Evolutionary conservation across 345 rosid genomes (phyloP).

Genomic region (Lumnitzera racemosa): DNA sequence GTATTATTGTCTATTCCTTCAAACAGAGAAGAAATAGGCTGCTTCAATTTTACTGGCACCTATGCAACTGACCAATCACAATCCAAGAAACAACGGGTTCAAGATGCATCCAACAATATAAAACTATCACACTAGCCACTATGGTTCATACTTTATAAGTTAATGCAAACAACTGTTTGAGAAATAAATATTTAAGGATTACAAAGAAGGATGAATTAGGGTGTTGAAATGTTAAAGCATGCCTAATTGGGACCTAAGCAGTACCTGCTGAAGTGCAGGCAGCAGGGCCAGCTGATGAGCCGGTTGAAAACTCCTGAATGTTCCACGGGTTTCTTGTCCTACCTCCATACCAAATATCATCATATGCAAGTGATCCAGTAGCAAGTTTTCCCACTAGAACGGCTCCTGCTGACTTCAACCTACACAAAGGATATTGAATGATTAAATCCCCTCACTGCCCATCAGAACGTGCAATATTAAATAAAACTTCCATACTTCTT

Average conservation of each 20-base stretch:
- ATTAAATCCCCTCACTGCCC: no score
- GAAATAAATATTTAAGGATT: no score
- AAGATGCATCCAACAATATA: no score
- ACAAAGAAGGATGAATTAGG: no score
- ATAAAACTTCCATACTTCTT: conserved; percentile 34
- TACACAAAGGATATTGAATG: conserved; percentile 10
- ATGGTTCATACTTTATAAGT: no score
- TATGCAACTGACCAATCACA: no score
- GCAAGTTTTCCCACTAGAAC: conserved; percentile 89
- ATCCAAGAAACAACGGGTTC: no score
- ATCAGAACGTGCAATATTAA: not conserved
- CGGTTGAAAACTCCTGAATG: conserved; percentile 81
- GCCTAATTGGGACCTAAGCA: not conserved
- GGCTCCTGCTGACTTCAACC: conserved; percentile 67
- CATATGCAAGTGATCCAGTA: conserved; percentile 74
- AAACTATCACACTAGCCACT: no score
- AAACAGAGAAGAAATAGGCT: no score
- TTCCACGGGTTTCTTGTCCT: conserved; percentile 94
- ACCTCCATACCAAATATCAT: conserved; percentile 90
- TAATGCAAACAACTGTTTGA: no score
- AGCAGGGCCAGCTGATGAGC: conserved; percentile 91
- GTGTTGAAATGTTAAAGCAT: not conserved
- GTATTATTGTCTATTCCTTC: no score
- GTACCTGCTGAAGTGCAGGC: conserved; percentile 86
- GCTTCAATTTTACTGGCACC: no score